phyloP scores from a whole-genome alignment of 2,329 filamentous ascomycete genomes.

The Neopestalotiopsis rosae region DNA sequence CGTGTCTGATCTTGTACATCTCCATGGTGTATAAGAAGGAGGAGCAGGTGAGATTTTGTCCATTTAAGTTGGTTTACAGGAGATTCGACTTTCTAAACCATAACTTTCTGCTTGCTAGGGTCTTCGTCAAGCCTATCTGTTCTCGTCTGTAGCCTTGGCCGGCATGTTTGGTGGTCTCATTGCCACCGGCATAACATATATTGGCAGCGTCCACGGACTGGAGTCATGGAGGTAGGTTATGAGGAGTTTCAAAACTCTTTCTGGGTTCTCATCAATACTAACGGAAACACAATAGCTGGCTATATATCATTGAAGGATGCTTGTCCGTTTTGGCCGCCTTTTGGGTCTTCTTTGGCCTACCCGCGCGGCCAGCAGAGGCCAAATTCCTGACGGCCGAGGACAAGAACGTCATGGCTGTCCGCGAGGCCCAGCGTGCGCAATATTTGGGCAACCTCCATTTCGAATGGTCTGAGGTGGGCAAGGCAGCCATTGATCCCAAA shows the following conservation, averaged over 20 bases:
- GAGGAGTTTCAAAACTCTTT: neutral
- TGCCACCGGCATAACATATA: constrained; percentile 67
- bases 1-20: constrained; percentile 62
- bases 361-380: constrained; percentile 64
- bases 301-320: constrained; percentile 64
- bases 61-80: no score
- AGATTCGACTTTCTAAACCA: no score
- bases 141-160: constrained; percentile 63
- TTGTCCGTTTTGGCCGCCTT: constrained; percentile 61
- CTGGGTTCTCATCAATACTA: neutral
- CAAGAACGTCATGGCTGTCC: constrained; percentile 38
- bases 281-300: constrained; percentile 29
- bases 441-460: constrained; percentile 28
- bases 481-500: constrained; percentile 67
- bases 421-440: constrained; percentile 50
- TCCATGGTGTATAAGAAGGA: constrained; percentile 69
- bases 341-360: constrained; percentile 59
- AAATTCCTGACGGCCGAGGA: constrained; percentile 61
- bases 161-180: constrained; percentile 70
- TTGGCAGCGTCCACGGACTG: constrained; percentile 62
- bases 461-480: constrained; percentile 57
- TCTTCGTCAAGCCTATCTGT: constrained; percentile 67
- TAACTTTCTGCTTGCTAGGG: constrained; percentile 35
- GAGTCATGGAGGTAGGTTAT: constrained; percentile 66
- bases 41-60: constrained; percentile 45